Evolutionary conservation across 2,329 filamentous ascomycete genomes (phyloP).

Genomic region (Ceratocystis harringtonii): DNA sequence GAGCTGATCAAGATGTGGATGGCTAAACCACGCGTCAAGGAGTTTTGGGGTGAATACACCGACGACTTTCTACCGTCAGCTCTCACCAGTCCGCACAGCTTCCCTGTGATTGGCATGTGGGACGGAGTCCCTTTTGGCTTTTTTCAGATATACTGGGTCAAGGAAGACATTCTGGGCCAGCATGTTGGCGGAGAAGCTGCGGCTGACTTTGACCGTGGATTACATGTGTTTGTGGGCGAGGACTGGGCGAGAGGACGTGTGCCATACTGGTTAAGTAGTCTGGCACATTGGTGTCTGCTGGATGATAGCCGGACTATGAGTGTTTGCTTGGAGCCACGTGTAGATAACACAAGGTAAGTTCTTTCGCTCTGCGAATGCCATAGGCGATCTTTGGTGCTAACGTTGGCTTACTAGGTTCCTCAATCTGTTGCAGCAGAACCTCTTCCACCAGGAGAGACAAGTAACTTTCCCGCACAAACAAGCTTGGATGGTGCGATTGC

Average conservation of each 20-base stretch:
- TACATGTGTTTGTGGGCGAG: constrained; percentile 83
- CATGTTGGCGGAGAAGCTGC: constrained; percentile 46
- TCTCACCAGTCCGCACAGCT: constrained; percentile 57
- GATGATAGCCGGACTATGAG: constrained; percentile 68
- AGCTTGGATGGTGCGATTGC: constrained; percentile 67
- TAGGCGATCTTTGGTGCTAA: not conserved
- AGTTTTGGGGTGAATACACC: constrained; percentile 66
- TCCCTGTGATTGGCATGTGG: constrained; percentile 87
- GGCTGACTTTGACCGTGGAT: constrained; percentile 70
- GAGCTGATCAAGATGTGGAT: constrained; percentile 71
- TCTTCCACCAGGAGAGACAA: constrained; percentile 78
- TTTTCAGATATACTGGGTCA: constrained; percentile 97
- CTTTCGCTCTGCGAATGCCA: not conserved
- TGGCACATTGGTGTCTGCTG: constrained; percentile 75
- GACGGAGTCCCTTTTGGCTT: constrained; percentile 92
- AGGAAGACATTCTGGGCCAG: constrained; percentile 67
- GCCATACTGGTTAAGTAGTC: constrained; percentile 62
- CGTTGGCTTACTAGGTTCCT: constrained; percentile 24
- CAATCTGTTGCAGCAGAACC: constrained; percentile 53
- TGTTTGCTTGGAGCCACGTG: constrained; percentile 72
- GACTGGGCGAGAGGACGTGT: constrained; percentile 81
- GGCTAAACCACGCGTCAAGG: constrained; percentile 64
- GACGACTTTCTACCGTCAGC: constrained; percentile 50
- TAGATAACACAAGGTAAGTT: constrained; percentile 75
- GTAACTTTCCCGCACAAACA: constrained; percentile 86